Percentiles rank a stretch among this genome's conserved stretches.
Conservation (phyloP, 495 filamentous ascomycete species). For the Pseudomonodictys pantanalensis region DNA sequence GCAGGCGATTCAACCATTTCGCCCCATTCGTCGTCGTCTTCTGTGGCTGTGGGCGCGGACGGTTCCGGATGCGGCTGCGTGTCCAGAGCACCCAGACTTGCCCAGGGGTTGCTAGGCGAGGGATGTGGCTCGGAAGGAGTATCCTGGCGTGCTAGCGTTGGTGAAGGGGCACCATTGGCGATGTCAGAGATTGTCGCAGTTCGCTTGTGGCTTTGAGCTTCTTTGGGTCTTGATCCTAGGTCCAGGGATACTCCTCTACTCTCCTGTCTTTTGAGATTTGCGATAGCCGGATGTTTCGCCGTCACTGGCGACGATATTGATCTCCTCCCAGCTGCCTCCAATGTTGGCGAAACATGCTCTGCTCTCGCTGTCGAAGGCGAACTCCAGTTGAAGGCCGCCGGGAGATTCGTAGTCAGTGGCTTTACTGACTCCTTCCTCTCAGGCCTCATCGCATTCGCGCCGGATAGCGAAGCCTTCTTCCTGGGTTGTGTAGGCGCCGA, state of each 20-base stretch:
- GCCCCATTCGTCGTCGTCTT: constrained; percentile 44
- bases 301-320: constrained; percentile 7
- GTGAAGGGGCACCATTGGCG: no score
- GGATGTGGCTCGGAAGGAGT: no score
- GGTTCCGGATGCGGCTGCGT: not conserved
- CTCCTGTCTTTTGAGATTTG: not conserved
- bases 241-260: constrained; percentile 6
- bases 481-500: constrained; percentile 1
- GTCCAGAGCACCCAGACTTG: constrained; percentile 9
- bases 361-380: no score
- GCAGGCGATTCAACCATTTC: constrained; percentile 43
- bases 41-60: not conserved
- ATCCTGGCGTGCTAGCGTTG: no score
- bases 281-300: not conserved
- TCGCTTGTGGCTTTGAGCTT: not conserved
- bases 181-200: no score
- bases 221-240: not conserved
- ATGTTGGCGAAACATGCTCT: no score
- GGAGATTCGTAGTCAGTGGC: constrained; percentile 6
- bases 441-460: not conserved
- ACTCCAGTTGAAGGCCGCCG: constrained; percentile 30
- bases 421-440: not conserved
- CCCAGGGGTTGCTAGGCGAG: constrained; percentile 26
- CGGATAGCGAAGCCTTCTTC: constrained; percentile 8
- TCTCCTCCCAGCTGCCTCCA: no score